Conservation (phyloP, 2,329 filamentous ascomycete species). For the Plectosphaerella cucumerina region DNA sequence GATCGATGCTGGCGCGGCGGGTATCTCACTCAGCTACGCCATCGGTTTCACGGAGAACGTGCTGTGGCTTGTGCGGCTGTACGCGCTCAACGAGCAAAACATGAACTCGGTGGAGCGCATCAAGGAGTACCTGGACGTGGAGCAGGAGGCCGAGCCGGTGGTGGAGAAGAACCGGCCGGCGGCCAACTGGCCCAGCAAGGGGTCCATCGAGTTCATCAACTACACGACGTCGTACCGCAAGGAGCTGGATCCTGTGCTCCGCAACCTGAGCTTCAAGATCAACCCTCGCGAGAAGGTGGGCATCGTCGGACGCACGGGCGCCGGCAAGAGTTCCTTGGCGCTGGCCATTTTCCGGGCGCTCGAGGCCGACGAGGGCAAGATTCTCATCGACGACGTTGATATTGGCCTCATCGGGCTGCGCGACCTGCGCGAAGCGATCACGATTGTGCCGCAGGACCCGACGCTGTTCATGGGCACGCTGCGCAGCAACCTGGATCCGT, state of each 20-base stretch:
- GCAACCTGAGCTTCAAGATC: conserved; percentile 81
- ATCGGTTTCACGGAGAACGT: conserved; percentile 97
- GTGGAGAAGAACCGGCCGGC: conserved; percentile 76
- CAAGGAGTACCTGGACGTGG: conserved; percentile 94
- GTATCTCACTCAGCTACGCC: conserved; percentile 91
- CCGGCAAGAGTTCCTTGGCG: conserved; percentile 93
- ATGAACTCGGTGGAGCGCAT: conserved; percentile 99
- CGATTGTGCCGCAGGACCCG: conserved; percentile 96
- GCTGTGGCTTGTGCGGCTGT: conserved; percentile 90
- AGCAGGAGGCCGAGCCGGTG: conserved; percentile 81
- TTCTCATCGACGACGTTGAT: conserved; percentile 87
- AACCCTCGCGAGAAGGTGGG: conserved; percentile 86
- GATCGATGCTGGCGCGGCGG: conserved; percentile 87
- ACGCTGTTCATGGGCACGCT: conserved; percentile 93
- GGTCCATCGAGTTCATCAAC: conserved; percentile 79
- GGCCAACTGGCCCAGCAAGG: conserved; percentile 78
- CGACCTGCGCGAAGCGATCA: conserved; percentile 88
- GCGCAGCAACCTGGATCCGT: conserved; percentile 89
- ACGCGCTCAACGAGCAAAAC: conserved; percentile 94
- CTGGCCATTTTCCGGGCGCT: conserved; percentile 90
- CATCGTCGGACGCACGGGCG: conserved; percentile 91
- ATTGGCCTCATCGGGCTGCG: conserved; percentile 87
- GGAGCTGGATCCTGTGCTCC: conserved; percentile 83
- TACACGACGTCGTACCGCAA: conserved; percentile 87
- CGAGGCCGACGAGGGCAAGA: conserved; percentile 85